A percentile compares a stretch with the other conserved stretches of the same genome.
Evolutionary conservation across 2,329 filamentous ascomycete genomes (phyloP).

Genomic region (Scopulariopsis brevicaulis): DNA sequence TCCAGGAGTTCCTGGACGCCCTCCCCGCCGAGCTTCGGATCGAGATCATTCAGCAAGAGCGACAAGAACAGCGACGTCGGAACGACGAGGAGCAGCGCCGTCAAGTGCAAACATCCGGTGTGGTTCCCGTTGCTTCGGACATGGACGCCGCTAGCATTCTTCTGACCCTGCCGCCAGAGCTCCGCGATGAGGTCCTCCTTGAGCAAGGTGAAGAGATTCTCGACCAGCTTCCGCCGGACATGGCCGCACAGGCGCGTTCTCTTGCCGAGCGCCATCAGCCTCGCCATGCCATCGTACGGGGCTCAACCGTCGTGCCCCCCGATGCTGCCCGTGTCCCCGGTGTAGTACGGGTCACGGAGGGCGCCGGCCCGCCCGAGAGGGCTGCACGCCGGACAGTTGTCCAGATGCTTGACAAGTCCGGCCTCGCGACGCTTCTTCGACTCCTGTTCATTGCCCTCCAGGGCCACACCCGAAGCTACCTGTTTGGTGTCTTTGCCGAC

Average conservation of each 20-base stretch:
- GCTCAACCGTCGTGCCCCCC: constrained; percentile 16
- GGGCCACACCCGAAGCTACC: constrained; percentile 69
- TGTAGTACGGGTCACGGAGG: neutral
- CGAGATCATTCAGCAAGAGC: constrained; percentile 86
- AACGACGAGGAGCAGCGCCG: constrained; percentile 74
- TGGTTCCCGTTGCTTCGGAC: constrained; percentile 38
- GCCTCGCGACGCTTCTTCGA: constrained; percentile 90
- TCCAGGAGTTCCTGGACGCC: constrained; percentile 87
- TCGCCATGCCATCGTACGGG: constrained; percentile 10
- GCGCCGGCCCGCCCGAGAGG: constrained; percentile 33
- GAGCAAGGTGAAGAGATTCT: constrained; percentile 87
- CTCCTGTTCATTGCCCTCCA: constrained; percentile 96
- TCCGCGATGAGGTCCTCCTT: constrained; percentile 78
- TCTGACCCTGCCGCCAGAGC: constrained; percentile 72
- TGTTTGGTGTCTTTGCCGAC: constrained; percentile 81
- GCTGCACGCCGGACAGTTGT: constrained; percentile 69
- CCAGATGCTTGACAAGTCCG: constrained; percentile 94
- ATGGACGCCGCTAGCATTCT: constrained; percentile 93
- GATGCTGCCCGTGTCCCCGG: constrained; percentile 4
- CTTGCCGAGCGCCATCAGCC: constrained; percentile 33
- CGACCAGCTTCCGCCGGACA: constrained; percentile 70
- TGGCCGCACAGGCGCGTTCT: constrained; percentile 76
- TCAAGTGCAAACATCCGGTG: constrained; percentile 36
- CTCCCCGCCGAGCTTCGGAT: constrained; percentile 80
- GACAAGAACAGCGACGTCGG: constrained; percentile 75